These are phyloP conservation scores for Colletotrichum sp. DNA, from an alignment of 2,329 filamentous ascomycete species.

Conservation along the genomic window DNA sequence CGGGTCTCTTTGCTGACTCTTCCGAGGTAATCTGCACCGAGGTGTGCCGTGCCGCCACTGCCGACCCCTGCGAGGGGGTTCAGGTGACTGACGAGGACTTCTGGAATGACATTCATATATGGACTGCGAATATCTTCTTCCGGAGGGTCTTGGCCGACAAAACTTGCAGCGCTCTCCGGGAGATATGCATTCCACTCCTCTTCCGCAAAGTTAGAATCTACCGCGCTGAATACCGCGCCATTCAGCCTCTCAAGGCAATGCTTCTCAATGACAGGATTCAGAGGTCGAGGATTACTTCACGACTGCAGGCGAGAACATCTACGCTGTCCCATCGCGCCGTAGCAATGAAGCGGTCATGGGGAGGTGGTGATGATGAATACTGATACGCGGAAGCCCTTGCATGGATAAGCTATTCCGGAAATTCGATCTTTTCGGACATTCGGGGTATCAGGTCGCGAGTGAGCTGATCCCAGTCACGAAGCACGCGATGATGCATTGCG, in stretches of 20 bases:
- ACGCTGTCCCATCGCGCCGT: neutral
- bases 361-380: neutral
- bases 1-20: neutral
- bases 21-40: neutral
- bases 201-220: neutral
- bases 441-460: neutral
- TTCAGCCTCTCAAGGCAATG: neutral
- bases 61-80: fast-evolving
- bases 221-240: neutral
- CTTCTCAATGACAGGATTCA: neutral
- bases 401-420: neutral
- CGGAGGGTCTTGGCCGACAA: neutral
- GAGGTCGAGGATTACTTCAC: neutral
- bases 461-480: neutral
- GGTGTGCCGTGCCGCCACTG: neutral
- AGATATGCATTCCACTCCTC: fast-evolving
- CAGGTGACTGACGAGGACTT: neutral
- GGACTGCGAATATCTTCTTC: fast-evolving
- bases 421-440: neutral
- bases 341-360: neutral
- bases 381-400: neutral
- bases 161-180: neutral
- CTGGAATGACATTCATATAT: neutral
- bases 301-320: neutral
- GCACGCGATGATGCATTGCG: neutral